These are phyloP conservation scores for Cryptomeria japonica DNA, from an alignment of 75 land plant species.

Conservation along the genomic window DNA sequence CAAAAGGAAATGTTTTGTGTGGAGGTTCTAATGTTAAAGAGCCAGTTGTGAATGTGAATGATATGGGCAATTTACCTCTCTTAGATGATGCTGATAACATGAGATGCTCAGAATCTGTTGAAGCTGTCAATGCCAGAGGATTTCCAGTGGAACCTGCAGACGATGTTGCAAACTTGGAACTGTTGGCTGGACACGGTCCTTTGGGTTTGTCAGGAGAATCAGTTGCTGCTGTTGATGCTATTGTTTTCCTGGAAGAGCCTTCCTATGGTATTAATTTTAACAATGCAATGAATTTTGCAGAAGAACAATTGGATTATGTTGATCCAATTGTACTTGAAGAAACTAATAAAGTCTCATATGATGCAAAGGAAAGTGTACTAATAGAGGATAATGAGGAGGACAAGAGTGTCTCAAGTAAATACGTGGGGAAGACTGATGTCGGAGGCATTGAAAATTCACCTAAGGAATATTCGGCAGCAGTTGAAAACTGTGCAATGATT, in stretches of 20 bases:
- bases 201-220: not conserved
- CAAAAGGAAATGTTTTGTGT: not conserved
- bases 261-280: not conserved
- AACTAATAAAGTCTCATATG: not conserved
- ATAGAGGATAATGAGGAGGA: not conserved
- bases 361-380: not conserved
- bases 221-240: not conserved
- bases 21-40: not conserved
- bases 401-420: not conserved
- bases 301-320: slow-evolving; percentile 1
- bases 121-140: not conserved
- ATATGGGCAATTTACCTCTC: not conserved
- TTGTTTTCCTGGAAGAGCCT: not conserved
- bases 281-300: not conserved
- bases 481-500: not conserved
- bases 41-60: not conserved
- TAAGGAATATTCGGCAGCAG: not conserved
- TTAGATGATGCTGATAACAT: not conserved
- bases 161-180: not conserved
- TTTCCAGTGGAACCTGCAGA: not conserved
- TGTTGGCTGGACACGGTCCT: not conserved
- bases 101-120: not conserved
- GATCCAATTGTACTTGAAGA: not conserved
- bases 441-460: not conserved
- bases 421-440: not conserved